Evolutionary conservation across 2,329 filamentous ascomycete genomes (phyloP), one percentile per base, ranked within the genome.

Genomic region (Botryotinia convoluta): DNA sequence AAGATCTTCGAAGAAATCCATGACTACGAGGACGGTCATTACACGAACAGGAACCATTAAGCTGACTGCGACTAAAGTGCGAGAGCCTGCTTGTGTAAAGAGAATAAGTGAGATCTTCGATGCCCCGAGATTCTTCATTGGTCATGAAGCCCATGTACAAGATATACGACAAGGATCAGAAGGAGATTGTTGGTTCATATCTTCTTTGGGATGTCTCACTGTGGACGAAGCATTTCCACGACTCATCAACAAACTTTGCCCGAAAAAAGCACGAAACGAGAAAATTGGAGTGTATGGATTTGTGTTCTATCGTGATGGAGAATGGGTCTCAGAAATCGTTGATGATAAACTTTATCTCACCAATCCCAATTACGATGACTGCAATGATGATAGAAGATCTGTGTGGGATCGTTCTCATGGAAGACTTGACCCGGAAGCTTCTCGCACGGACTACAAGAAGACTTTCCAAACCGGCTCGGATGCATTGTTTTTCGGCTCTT

Each of bases 311-410:
- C 86, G 93, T 79, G 93, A 97, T 79, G 93, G 94, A 69, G 93
- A 95, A 81, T 97, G 94, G 94, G 92, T 95, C 70, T 93, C 94
- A 77, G 94, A 92, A 74, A 94, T 97, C 74, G 90, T 97, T 73
- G 94, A 97, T 79, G 94, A 97, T 82, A 96, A 96, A 82, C 86
- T 97, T 1, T 97, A 93, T 80, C 87, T 97, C 26, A 92, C 90
- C 71, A 93, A 92, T 3, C 91, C 93, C 4, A 91, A 92, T 79
- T 97, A 94, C 83, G 93, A 96, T 77, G 91, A 94, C 78, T 91
- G 92, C 79, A 89, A 91, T 69, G 89, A 90, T 60, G 69, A 72
- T 20, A 90, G 92, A 68, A 88, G 91, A 62, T 71, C 64, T 4
- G 71, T 73, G 18, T 75, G 74, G 74, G 73, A 76, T 71, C 70